phyloP scores from a whole-genome alignment of 768 basidiomycete genomes.

The Leccinum disarticulatum region DNA sequence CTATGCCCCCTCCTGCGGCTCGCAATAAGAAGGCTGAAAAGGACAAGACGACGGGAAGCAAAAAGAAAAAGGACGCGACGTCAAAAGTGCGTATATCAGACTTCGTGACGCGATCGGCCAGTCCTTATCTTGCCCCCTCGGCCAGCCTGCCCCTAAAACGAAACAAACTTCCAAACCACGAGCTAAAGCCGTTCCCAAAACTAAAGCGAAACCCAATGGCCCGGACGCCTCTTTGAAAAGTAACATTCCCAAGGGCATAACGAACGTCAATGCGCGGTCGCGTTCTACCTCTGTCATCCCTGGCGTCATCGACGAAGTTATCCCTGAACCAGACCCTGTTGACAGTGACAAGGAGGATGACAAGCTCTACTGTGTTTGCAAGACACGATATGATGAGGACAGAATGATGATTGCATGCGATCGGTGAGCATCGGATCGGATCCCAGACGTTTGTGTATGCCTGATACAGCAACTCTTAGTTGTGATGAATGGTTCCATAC shows the following conservation, averaged over 20 bases:
- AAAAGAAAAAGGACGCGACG: slow-evolving; percentile 33
- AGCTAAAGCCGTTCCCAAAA: slow-evolving; percentile 31
- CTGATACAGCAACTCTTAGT: slow-evolving; percentile 37
- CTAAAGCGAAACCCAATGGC: slow-evolving; percentile 22
- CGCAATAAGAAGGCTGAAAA: slow-evolving; percentile 29
- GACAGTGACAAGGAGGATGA: slow-evolving; percentile 40
- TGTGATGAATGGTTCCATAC: slow-evolving; percentile 97
- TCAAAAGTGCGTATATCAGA: slow-evolving; percentile 19
- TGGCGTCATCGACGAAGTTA: slow-evolving; percentile 37
- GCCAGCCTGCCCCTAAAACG: slow-evolving; percentile 25
- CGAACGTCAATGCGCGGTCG: slow-evolving; percentile 48
- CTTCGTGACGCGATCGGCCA: not conserved
- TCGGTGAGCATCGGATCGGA: slow-evolving; percentile 48
- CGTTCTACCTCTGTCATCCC: slow-evolving; percentile 74
- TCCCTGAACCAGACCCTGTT: slow-evolving; percentile 53
- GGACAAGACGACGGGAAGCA: slow-evolving; percentile 32
- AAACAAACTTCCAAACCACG: slow-evolving; percentile 34
- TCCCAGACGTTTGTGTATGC: not conserved
- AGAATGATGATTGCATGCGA: slow-evolving; percentile 93
- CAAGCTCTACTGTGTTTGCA: slow-evolving; percentile 88
- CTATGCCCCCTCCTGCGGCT: slow-evolving; percentile 55
- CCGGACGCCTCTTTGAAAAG: slow-evolving; percentile 19
- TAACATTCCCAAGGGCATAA: slow-evolving; percentile 17
- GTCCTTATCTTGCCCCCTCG: not conserved
- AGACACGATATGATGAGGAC: slow-evolving; percentile 85